phyloP scores from a whole-genome alignment of 2,329 filamentous ascomycete genomes.

The Sordariomycetes sp. region DNA sequence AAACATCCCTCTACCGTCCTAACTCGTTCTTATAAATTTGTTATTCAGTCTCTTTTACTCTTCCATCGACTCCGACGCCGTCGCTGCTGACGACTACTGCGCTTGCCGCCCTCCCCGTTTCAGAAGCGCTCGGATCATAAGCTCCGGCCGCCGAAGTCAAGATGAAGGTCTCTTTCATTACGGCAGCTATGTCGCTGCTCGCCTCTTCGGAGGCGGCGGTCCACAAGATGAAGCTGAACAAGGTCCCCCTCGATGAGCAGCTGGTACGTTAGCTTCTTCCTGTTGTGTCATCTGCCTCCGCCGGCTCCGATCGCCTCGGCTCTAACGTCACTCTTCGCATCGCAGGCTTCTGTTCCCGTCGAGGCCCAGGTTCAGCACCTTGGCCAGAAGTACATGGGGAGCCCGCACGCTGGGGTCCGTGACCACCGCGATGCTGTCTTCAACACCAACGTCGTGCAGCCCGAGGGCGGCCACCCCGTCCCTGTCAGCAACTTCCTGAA shows the following conservation, averaged over 20 bases:
- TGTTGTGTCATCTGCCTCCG: neutral
- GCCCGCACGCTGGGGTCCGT: constrained; percentile 39
- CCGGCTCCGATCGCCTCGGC: constrained; percentile 3
- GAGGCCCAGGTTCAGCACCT: constrained; percentile 72
- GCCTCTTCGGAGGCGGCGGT: constrained; percentile 76
- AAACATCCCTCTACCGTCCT: neutral
- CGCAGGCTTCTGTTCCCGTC: constrained; percentile 65
- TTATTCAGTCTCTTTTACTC: neutral
- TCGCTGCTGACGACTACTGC: neutral
- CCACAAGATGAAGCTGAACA: constrained; percentile 97
- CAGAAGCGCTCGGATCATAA: neutral
- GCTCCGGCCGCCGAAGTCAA: constrained; percentile 5
- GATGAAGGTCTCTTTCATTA: constrained; percentile 80
- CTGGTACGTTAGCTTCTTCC: constrained; percentile 53
- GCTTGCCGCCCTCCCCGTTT: neutral
- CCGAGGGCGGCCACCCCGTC: constrained; percentile 63
- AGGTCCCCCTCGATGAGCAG: constrained; percentile 86
- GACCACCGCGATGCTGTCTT: constrained; percentile 70
- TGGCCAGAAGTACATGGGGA: constrained; percentile 92
- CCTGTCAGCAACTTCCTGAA: constrained; percentile 97
- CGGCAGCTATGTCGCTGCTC: constrained; percentile 64
- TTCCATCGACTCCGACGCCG: neutral
- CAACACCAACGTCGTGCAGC: constrained; percentile 58
- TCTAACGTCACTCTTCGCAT: constrained; percentile 1
- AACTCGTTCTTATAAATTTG: neutral